Evolutionary conservation across 1,284 basidiomycete genomes (phyloP).

Genomic region (Microbotryum violaceum): DNA sequence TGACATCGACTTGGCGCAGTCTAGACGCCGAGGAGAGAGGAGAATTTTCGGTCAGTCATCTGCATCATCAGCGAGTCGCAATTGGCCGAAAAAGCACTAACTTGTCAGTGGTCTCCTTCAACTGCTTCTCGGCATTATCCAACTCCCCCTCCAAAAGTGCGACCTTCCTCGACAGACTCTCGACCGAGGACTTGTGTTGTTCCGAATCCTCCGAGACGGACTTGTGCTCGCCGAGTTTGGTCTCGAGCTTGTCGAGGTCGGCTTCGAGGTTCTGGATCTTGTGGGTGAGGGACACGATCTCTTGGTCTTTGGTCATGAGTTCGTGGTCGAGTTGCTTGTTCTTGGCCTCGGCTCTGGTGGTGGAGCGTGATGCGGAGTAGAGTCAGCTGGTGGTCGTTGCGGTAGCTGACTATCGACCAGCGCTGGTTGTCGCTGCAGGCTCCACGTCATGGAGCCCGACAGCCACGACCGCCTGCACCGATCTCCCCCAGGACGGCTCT

Average conservation of each 20-base stretch:
- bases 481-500: no score
- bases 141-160: slow-evolving; percentile 91
- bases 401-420: no score
- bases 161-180: slow-evolving; percentile 75
- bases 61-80: neutral
- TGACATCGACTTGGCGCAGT: slow-evolving; percentile 93
- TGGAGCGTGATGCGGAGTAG: neutral
- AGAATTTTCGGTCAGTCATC: neutral
- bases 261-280: slow-evolving; percentile 62
- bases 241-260: slow-evolving; percentile 70
- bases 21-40: slow-evolving; percentile 48
- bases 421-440: no score
- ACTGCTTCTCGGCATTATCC: slow-evolving; percentile 90
- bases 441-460: no score
- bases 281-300: slow-evolving; percentile 74
- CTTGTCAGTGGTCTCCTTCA: slow-evolving; percentile 97
- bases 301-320: slow-evolving; percentile 78
- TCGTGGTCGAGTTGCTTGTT: slow-evolving; percentile 62
- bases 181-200: slow-evolving; percentile 62
- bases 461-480: no score
- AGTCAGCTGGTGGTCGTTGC: neutral
- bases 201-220: slow-evolving; percentile 63
- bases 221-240: slow-evolving; percentile 66
- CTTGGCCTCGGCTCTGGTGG: slow-evolving; percentile 60
- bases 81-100: slow-evolving; percentile 45